phyloP scores from a whole-genome alignment of 228 moss, liverwort and hornwort species.

The Sphagnum magellanicum region DNA sequence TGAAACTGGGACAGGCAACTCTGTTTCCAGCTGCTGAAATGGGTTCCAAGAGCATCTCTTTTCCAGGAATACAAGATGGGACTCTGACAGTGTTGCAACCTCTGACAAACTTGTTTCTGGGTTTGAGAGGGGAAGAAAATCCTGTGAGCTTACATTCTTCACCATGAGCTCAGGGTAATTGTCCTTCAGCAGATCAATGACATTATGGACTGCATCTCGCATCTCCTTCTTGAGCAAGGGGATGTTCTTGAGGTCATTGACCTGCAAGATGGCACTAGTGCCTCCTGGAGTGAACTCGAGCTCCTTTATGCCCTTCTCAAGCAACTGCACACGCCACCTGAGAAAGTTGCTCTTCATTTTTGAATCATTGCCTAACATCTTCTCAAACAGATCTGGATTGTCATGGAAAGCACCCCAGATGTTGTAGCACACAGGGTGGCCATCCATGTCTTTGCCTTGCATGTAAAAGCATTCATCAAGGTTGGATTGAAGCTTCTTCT shows the following conservation, averaged over 20 bases:
- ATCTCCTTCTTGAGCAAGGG: constrained; percentile 14
- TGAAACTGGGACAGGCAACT: no score
- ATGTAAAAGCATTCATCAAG: constrained; percentile 26
- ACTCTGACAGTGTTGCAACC: no score
- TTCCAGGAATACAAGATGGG: no score
- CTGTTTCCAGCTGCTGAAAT: no score
- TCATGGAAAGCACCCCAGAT: constrained; percentile 18
- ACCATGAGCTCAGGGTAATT: constrained; percentile 48
- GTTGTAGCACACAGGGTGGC: constrained; percentile 50
- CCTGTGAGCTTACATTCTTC: constrained; percentile 17
- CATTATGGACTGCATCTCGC: constrained; percentile 17
- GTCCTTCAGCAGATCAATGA: constrained; percentile 30
- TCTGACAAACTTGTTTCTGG: no score
- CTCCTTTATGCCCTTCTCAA: constrained; percentile 40
- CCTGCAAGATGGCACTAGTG: constrained; percentile 40
- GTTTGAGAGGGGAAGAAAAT: no score
- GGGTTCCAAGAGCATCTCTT: no score
- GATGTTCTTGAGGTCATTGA: constrained; percentile 27
- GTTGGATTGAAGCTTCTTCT: constrained; percentile 20
- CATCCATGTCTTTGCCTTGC: constrained; percentile 31
- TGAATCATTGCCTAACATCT: constrained; percentile 29
- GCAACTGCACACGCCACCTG: constrained; percentile 43
- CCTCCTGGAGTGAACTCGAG: constrained; percentile 39
- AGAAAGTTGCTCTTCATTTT: constrained; percentile 26
- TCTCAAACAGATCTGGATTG: constrained; percentile 26